Evolutionary conservation across 2,329 filamentous ascomycete genomes (phyloP).

Genomic region (Parascedosporium putredinis): DNA sequence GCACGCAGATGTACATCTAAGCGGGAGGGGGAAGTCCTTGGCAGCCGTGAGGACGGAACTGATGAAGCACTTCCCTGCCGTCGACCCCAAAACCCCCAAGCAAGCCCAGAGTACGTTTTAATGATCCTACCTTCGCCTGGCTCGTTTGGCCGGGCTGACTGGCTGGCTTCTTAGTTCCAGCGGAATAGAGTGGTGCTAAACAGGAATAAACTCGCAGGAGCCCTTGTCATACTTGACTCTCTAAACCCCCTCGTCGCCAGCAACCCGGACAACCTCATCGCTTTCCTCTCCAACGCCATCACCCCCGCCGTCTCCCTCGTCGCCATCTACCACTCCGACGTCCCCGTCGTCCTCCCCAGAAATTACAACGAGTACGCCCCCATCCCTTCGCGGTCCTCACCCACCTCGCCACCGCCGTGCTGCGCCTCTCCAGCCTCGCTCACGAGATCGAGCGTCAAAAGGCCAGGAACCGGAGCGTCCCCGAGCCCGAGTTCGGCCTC

Average conservation of each 20-base stretch:
- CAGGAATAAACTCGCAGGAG: slow-evolving; percentile 37
- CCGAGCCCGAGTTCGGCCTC: slow-evolving; percentile 69
- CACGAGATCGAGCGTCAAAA: slow-evolving; percentile 65
- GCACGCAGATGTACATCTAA: slow-evolving; percentile 58
- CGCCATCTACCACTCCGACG: slow-evolving; percentile 72
- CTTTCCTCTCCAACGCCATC: slow-evolving; percentile 61
- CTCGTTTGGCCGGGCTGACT: too few species aligned
- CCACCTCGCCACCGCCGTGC: slow-evolving; percentile 81
- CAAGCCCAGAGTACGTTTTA: too few species aligned
- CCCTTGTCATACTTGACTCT: slow-evolving; percentile 69
- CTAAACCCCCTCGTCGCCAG: slow-evolving; percentile 55
- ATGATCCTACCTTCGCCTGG: too few species aligned
- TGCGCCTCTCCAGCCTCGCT: slow-evolving; percentile 61
- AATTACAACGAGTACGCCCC: slow-evolving; percentile 45
- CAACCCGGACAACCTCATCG: slow-evolving; percentile 46
- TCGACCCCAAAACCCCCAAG: slow-evolving; percentile 20
- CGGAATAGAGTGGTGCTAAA: too few species aligned
- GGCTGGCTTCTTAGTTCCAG: slow-evolving; percentile 8
- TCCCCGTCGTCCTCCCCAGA: slow-evolving; percentile 44
- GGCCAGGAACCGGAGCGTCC: slow-evolving; percentile 65
- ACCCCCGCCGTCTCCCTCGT: slow-evolving; percentile 61
- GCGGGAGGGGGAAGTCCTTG: slow-evolving; percentile 48
- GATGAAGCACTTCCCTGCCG: slow-evolving; percentile 32
- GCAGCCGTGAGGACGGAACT: slow-evolving; percentile 50
- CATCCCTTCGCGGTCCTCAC: slow-evolving; percentile 60